Evolutionary conservation across 306 rosid species (phyloP).

Genomic region (Carpinus fangiana): DNA sequence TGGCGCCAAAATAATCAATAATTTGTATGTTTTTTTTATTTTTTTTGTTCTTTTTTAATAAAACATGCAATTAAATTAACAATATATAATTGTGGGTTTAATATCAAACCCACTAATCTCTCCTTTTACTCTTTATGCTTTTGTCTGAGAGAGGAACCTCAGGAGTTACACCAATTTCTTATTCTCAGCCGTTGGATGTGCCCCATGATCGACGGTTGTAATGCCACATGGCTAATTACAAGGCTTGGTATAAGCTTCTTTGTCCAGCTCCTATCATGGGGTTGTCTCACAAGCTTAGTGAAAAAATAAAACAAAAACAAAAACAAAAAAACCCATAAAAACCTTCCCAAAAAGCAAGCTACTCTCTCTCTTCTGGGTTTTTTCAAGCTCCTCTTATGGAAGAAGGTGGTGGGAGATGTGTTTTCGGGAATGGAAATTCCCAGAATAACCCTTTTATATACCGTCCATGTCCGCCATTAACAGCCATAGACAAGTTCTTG

Average conservation of each 20-base stretch:
- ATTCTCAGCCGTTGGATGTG: slow-evolving; percentile 47
- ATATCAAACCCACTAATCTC: slow-evolving; percentile 61
- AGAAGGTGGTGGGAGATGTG: slow-evolving; percentile 5
- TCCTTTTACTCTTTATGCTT: slow-evolving; percentile 39
- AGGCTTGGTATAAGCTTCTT: slow-evolving; percentile 43
- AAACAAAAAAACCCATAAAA: slow-evolving; percentile 15
- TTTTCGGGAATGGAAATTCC: slow-evolving; percentile 18
- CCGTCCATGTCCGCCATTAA: slow-evolving; percentile 48
- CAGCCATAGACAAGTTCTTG: slow-evolving; percentile 72
- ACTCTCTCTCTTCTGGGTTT: slow-evolving; percentile 8
- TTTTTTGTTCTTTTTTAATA: not conserved
- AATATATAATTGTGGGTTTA: slow-evolving; percentile 27
- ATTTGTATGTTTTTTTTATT: no score
- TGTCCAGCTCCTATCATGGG: slow-evolving; percentile 22
- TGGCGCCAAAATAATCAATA: no score
- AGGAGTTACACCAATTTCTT: slow-evolving; percentile 54
- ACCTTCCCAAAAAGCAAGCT: slow-evolving; percentile 26
- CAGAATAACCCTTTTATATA: slow-evolving; percentile 5
- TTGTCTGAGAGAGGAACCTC: slow-evolving; percentile 48
- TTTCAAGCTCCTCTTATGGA: slow-evolving; percentile 42
- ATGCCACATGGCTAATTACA: slow-evolving; percentile 43
- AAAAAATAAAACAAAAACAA: no score
- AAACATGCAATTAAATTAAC: not conserved
- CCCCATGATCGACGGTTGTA: slow-evolving; percentile 36
- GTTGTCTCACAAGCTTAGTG: not conserved